Base-by-base conservation (phyloP, 2,329 filamentous ascomycete species). In the Tetracladium maxilliforme region DNA sequence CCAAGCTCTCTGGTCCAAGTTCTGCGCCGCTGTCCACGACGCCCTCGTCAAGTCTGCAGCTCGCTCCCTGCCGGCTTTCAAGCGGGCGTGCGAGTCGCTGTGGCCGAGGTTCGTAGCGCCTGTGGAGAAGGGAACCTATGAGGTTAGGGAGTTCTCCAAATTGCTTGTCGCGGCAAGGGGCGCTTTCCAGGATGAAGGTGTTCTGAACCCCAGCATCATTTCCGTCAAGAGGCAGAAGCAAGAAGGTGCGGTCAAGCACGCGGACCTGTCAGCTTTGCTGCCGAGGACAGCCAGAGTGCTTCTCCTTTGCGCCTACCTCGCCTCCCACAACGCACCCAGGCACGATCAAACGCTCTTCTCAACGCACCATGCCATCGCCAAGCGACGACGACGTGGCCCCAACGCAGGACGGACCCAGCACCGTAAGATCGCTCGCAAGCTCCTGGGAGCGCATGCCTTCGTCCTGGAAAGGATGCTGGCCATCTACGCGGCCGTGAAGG, bases 31-130 rank as follows among this genome's bases (percentile, higher is more conserved):
- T 5, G 72, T 93, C 10, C 90, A 92, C 61, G 90, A 98, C 44
- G 73, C 86, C 2, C 61, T 95, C 9, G 71, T 77, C 24, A 81
- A 77, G 34, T 72, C 82, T 23, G 83, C 83, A 4, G 78, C 78
- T 1, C 72, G 84, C 24, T 84, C 87, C 19, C 61, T 95, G 10
- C 63, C 77, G 2, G 67, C 69, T 8, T 84, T 93, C 37, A 62
- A 59, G 4, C 64, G 68, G 18, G 69, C 77, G 24, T 84, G 79
- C 42, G 51, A 68, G 24, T 68, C 73, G 21, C 64, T 95, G 12
- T 98, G 90, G 90, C 73, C 76, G 8, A 67, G 73, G 4, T 95
- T 98, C 48, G 74, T 81, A 1, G 65, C 70, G 6, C 87, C 87
- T 1, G 66, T 95, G 14, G 51, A 74, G 2, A 68, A 72, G 2